phyloP scores from a whole-genome alignment of 192 early-diverging fungal species.

The Coemansia sp. region DNA sequence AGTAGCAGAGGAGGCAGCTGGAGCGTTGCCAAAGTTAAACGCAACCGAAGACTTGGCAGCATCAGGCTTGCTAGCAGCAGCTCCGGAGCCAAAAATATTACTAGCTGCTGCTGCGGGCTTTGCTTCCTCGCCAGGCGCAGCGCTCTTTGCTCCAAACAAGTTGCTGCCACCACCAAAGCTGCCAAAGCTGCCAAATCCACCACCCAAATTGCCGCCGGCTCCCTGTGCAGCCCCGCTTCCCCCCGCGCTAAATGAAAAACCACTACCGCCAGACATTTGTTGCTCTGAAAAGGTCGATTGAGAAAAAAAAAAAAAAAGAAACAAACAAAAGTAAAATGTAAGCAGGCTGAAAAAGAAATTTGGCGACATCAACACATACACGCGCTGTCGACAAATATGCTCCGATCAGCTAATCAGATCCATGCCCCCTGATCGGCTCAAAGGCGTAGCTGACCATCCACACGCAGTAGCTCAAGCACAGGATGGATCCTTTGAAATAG shows the following conservation, averaged over 20 bases:
- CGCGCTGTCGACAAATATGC: slow-evolving; percentile 3
- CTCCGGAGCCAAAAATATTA: not conserved
- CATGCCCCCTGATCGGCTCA: slow-evolving; percentile 56
- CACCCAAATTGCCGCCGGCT: slow-evolving; percentile 2
- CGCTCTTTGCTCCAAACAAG: slow-evolving; percentile 19
- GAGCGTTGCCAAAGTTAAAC: slow-evolving; percentile 14
- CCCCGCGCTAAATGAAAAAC: slow-evolving; percentile 10
- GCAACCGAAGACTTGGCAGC: slow-evolving; percentile 12
- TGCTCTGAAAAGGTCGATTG: not conserved
- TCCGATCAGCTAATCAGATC: slow-evolving; percentile 19
- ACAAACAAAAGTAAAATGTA: not conserved
- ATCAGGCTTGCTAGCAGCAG: slow-evolving; percentile 23
- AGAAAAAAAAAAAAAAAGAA: not conserved
- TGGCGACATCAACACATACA: not conserved
- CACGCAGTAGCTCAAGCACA: slow-evolving; percentile 83
- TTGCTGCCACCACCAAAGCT: slow-evolving; percentile 14
- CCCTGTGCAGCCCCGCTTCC: slow-evolving; percentile 8
- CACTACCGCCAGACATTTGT: slow-evolving; percentile 2
- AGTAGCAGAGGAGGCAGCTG: not conserved
- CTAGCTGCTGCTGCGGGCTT: slow-evolving; percentile 2
- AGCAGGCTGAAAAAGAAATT: not conserved
- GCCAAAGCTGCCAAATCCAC: slow-evolving; percentile 8
- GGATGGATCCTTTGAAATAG: slow-evolving; percentile 95
- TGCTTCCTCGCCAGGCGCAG: not conserved
- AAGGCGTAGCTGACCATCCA: slow-evolving; percentile 81